Percentiles rank a stretch among this genome's conserved stretches.
phyloP scores from a whole-genome alignment of 208 protist species.

The Leishmania arabica region DNA sequence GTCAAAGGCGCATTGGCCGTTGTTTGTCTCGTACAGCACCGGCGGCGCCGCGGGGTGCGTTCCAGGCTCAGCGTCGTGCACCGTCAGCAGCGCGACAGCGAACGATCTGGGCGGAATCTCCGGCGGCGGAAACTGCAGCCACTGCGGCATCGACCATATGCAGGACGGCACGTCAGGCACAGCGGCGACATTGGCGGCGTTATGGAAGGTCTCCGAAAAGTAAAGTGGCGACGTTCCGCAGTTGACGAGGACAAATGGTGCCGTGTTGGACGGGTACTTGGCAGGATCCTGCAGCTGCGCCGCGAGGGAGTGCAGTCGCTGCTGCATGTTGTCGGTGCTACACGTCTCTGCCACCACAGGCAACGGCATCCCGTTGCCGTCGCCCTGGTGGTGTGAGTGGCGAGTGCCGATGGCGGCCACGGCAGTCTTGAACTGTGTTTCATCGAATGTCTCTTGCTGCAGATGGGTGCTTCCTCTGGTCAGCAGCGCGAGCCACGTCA shows the following conservation, averaged over 20 bases:
- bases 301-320: conserved; percentile 24
- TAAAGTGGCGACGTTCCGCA: conserved; percentile 46
- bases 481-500: conserved; percentile 45
- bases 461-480: conserved; percentile 33
- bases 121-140: conserved; percentile 50
- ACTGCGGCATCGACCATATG: conserved; percentile 18
- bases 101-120: conserved; percentile 47
- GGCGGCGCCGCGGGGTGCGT: not conserved
- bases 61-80: not conserved
- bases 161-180: not conserved
- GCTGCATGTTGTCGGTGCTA: conserved; percentile 33
- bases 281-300: conserved; percentile 13
- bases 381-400: not conserved
- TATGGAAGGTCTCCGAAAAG: conserved; percentile 34
- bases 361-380: conserved; percentile 4
- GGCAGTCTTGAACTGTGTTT: conserved; percentile 36
- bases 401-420: conserved; percentile 11
- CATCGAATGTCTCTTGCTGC: conserved; percentile 54
- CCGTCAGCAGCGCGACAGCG: conserved; percentile 27
- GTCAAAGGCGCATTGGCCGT: conserved; percentile 39
- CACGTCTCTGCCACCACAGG: conserved; percentile 29
- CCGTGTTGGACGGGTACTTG: conserved; percentile 4
- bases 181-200: not conserved
- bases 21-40: conserved; percentile 44
- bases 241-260: conserved; percentile 43